Evolutionary conservation across 1,139 yeast genomes (phyloP).

Genomic region (Candida labiduridarum): DNA sequence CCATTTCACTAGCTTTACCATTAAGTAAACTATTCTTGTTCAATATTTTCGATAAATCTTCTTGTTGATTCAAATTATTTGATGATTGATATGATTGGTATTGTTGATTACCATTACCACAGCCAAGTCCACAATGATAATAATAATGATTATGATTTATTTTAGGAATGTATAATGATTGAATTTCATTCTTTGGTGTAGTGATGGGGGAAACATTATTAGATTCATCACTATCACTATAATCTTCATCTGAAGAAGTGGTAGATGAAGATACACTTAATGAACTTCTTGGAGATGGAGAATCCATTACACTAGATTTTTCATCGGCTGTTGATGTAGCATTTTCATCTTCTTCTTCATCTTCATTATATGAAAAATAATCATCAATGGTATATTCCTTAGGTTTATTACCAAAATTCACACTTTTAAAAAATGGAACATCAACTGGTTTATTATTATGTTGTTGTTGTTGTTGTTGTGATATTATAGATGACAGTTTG

Average conservation of each 20-base stretch:
- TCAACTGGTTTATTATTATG: conserved; percentile 7
- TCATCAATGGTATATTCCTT: conserved; percentile 42
- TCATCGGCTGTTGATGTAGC: too few relatives aligned
- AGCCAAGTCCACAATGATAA: conserved; percentile 29
- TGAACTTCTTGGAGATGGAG: conserved; percentile 5
- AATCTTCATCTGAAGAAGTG: not conserved
- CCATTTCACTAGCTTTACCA: conserved; percentile 59
- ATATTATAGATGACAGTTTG: conserved; percentile 1
- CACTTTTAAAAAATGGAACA: conserved; percentile 44
- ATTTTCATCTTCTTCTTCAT: conserved; percentile 16
- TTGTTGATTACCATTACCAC: conserved; percentile 34
- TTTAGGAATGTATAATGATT: conserved; percentile 25
- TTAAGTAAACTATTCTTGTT: conserved; percentile 49
- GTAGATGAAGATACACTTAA: not conserved
- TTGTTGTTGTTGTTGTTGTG: conserved; percentile 2
- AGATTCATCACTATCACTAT: conserved; percentile 9
- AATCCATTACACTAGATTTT: not conserved
- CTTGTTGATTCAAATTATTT: conserved; percentile 20
- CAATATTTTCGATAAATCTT: conserved; percentile 36
- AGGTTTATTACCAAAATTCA: conserved; percentile 35
- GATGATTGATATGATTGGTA: conserved; percentile 13
- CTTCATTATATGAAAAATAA: conserved; percentile 37
- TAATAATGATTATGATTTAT: conserved; percentile 37
- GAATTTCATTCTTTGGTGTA: conserved; percentile 20
- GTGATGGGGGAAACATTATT: conserved; percentile 12